These are phyloP conservation scores for Nemania diffusa DNA, from an alignment of 2,329 filamentous ascomycete species.

Conservation along the genomic window DNA sequence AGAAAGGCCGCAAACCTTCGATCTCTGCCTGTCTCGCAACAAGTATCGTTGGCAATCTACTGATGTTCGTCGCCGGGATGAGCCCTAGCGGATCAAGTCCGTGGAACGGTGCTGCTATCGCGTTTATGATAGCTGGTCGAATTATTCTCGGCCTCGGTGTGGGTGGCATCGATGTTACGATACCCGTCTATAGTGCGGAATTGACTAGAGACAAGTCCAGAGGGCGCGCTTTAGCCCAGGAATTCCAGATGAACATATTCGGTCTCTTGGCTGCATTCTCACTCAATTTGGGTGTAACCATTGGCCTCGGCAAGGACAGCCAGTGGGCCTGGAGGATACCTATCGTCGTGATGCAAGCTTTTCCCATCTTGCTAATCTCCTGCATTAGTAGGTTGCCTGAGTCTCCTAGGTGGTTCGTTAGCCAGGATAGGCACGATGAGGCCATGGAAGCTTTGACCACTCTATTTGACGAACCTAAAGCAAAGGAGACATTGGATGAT, in stretches of 20 bases:
- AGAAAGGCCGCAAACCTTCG: slow-evolving; percentile 62
- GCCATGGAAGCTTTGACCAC: slow-evolving; percentile 59
- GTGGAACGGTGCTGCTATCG: slow-evolving; percentile 60
- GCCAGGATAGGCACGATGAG: slow-evolving; percentile 60
- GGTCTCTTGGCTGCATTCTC: slow-evolving; percentile 69
- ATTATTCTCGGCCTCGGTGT: slow-evolving; percentile 59
- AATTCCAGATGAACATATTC: slow-evolving; percentile 73
- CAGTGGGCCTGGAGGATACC: slow-evolving; percentile 72
- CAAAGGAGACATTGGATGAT: slow-evolving; percentile 60
- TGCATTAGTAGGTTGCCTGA: slow-evolving; percentile 66
- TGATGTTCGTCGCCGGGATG: slow-evolving; percentile 69
- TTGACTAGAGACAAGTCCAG: slow-evolving; percentile 65
- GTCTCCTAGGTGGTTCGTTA: slow-evolving; percentile 67
- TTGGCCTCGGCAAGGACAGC: slow-evolving; percentile 62
- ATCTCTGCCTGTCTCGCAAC: slow-evolving; percentile 66
- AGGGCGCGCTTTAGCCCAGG: slow-evolving; percentile 68
- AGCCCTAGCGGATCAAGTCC: slow-evolving; percentile 53
- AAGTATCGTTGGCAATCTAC: slow-evolving; percentile 64
- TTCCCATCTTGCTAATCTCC: slow-evolving; percentile 63
- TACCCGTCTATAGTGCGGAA: slow-evolving; percentile 69
- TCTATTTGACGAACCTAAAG: slow-evolving; percentile 62
- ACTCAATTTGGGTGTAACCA: slow-evolving; percentile 66
- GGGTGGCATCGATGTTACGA: slow-evolving; percentile 69
- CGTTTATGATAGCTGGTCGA: slow-evolving; percentile 48
- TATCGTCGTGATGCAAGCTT: slow-evolving; percentile 70